These are phyloP conservation scores for Ceratocystis huliohia DNA, from an alignment of 2,329 filamentous ascomycete species.

Conservation along the genomic window DNA sequence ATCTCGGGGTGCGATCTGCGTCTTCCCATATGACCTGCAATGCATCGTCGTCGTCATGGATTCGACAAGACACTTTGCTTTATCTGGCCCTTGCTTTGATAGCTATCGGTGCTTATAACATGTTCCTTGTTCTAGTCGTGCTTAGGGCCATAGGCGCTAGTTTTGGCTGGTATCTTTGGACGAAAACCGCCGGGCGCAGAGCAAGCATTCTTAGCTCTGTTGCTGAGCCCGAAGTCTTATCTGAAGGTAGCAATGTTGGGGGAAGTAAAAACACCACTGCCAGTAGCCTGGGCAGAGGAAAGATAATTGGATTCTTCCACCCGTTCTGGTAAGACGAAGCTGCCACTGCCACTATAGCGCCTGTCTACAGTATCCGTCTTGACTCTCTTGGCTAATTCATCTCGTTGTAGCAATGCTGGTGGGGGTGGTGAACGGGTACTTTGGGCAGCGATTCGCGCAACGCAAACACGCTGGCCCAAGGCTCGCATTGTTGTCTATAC, in stretches of 20 bases:
- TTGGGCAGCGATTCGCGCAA: conserved; percentile 88
- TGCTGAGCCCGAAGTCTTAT: conserved; percentile 26
- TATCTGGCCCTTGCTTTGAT: conserved; percentile 17
- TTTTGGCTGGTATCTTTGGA: conserved; percentile 49
- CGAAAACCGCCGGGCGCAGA: conserved; percentile 50
- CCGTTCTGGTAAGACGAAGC: conserved; percentile 65
- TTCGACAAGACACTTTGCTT: conserved; percentile 1
- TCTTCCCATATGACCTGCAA: conserved; percentile 7
- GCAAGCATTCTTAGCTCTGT: conserved; percentile 41
- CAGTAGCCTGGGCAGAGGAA: conserved; percentile 57
- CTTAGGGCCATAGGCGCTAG: conserved; percentile 31
- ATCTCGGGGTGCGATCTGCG: conserved; percentile 12
- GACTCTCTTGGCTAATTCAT: not conserved
- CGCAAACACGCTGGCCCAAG: conserved; percentile 75
- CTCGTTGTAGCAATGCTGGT: conserved; percentile 62
- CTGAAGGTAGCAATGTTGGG: conserved; percentile 49
- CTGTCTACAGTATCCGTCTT: not conserved
- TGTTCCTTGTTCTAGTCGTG: conserved; percentile 29
- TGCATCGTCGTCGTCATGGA: not conserved
- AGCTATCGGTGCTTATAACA: conserved; percentile 13
- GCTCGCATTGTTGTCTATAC: conserved; percentile 90
- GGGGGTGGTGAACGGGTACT: conserved; percentile 91
- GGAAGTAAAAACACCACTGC: conserved; percentile 42
- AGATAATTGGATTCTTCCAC: conserved; percentile 86
- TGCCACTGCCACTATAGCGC: not conserved